Conservation (phyloP, 1,139 yeast species). For the Trichomonascaceae sp. region DNA sequence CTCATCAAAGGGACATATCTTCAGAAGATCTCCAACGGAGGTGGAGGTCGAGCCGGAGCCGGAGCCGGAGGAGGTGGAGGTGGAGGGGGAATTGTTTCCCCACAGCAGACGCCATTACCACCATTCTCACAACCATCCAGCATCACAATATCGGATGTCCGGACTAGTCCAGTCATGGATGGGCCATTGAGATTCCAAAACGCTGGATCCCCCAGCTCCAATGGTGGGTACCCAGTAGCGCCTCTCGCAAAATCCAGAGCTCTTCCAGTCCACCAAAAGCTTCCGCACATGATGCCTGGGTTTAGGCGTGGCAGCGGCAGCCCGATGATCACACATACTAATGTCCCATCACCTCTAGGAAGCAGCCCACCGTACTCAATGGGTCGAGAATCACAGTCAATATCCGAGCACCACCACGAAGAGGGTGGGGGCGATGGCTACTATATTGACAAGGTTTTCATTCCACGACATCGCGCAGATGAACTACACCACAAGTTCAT, state of each 20-base stretch:
- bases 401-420: slow-evolving; percentile 1
- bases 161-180: too few species aligned
- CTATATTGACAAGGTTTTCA: slow-evolving; percentile 57
- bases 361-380: neutral
- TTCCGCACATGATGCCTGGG: neutral
- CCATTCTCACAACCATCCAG: too few species aligned
- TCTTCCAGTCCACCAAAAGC: neutral
- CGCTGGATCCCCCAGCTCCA: neutral
- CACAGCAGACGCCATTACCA: neutral
- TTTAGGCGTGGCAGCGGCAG: neutral
- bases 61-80: neutral
- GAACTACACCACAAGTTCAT: slow-evolving; percentile 61
- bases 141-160: slow-evolving; percentile 1
- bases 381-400: neutral
- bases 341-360: neutral
- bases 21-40: neutral
- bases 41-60: slow-evolving; percentile 1
- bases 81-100: neutral
- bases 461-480: slow-evolving; percentile 54
- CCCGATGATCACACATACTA: slow-evolving; percentile 1
- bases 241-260: neutral
- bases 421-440: slow-evolving; percentile 3
- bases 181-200: too few species aligned
- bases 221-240: too few species aligned
- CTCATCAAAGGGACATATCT: slow-evolving; percentile 1